Evolutionary conservation across 139 green algal genomes (phyloP), one percentile per base, ranked within the genome.

Genomic region (Chlorella vulgaris): DNA sequence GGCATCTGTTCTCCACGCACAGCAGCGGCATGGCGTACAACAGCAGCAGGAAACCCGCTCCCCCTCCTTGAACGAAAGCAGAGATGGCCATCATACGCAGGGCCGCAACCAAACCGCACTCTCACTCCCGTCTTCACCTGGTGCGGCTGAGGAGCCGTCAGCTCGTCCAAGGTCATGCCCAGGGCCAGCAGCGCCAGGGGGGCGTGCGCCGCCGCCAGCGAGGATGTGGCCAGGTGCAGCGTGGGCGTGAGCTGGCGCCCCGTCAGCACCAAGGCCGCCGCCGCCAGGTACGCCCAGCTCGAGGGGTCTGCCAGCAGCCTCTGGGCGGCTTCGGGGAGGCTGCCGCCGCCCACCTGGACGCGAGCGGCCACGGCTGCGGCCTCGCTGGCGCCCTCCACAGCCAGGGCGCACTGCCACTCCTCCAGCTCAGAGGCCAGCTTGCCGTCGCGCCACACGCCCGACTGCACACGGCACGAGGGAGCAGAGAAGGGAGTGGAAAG

Each of bases 321-420:
- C 51, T 38, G 50, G 29, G 75, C 26, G 33, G 80, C 79, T 35
- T 58, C 68, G 19, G 53, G 40, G 21, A 28, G 10, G 0, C 29
- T 63, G 40, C 50, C 70, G 51, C 39, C 68, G 33, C 58, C 87
- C 50, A 91, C 87, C 29, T 63, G 40, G 26, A 91, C 87, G 24
- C 50, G 75, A 29, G 76, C 33, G 1, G 93, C 91, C 28, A 91
- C 91, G 0, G 84, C 38, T 0, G 93, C 91, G 15, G 91, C 89
- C 55, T 93, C 85, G 36, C 86, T 85, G 0, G 93, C 92, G 38
- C 88, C 90, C 35, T 92, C 87, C 31, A 92, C 90, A 39, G 92
- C 91, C 73, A 88, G 76, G 5, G 88, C 85, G 71, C 92, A 95
- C 81, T 95, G 89, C 87, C 85, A 89, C 66, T 92, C 81, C 76